Percentiles rank a stretch among this genome's conserved stretches.
Conservation (phyloP, 345 rosid genomes). For the Laguncularia racemosa region DNA sequence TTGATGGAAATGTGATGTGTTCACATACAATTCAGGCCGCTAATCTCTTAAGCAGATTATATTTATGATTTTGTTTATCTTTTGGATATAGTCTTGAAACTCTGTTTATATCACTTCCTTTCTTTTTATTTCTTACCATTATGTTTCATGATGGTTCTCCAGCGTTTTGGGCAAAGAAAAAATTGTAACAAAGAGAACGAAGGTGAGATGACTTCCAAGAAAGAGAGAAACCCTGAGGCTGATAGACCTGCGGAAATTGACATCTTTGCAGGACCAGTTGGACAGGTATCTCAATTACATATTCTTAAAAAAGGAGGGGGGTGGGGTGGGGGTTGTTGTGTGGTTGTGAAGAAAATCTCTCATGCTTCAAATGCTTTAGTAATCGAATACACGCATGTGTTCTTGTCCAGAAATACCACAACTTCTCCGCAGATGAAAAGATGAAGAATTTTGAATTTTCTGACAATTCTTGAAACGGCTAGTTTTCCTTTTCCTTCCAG, state of each 20-base stretch:
- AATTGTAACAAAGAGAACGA: slow-evolving; percentile 6
- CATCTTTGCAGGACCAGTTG: slow-evolving; percentile 18
- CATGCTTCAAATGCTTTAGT: too few relatives aligned
- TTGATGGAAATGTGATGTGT: too few relatives aligned
- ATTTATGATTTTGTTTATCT: too few relatives aligned
- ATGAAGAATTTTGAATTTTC: background rate
- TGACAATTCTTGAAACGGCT: background rate
- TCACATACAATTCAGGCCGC: too few relatives aligned
- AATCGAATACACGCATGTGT: too few relatives aligned
- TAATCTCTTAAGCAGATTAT: too few relatives aligned
- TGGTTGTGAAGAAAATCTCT: too few relatives aligned
- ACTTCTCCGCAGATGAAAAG: too few relatives aligned
- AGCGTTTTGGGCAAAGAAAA: slow-evolving; percentile 10
- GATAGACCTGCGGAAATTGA: slow-evolving; percentile 22
- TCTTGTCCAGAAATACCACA: too few relatives aligned
- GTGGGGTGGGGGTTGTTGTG: too few relatives aligned
- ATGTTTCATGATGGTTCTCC: slow-evolving; percentile 5
- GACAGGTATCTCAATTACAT: slow-evolving; percentile 17
- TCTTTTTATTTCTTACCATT: background rate
- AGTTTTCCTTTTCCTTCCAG: slow-evolving; percentile 14
- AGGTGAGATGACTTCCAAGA: slow-evolving; percentile 9
- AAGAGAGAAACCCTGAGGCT: slow-evolving; percentile 1
- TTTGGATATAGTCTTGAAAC: too few relatives aligned
- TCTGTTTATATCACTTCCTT: too few relatives aligned
- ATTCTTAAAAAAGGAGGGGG: background rate